These are phyloP conservation scores for Eucalyptus polyanthemos DNA, from an alignment of 345 rosid genomes.

Conservation along the genomic window DNA sequence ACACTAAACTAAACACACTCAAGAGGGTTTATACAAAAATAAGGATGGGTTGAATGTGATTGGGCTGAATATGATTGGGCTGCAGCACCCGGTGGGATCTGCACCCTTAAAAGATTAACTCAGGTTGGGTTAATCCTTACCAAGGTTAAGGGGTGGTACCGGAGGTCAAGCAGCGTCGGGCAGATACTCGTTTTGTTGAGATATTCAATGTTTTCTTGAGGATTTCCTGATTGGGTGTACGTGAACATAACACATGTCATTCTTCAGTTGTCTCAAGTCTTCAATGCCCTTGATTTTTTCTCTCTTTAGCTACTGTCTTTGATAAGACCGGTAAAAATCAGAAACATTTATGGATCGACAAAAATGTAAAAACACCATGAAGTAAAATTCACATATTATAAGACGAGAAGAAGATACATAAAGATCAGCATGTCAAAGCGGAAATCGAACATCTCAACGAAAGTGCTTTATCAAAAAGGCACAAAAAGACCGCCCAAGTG, in stretches of 20 bases:
- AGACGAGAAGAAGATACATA: background rate
- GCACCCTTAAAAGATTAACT: background rate
- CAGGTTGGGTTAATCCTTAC: background rate
- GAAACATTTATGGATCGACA: background rate
- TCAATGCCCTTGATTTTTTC: background rate
- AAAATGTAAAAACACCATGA: background rate
- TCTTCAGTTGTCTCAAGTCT: background rate
- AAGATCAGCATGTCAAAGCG: background rate
- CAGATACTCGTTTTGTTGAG: background rate
- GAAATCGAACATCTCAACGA: background rate
- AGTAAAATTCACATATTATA: background rate
- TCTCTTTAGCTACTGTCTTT: background rate
- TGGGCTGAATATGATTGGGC: background rate
- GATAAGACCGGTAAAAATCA: background rate
- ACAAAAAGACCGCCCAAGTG: background rate
- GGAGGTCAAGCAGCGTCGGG: background rate
- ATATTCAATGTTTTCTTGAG: background rate
- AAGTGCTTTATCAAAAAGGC: background rate
- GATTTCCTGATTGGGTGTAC: background rate
- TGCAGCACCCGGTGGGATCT: background rate
- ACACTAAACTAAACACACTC: accelerated
- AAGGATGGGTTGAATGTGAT: too few relatives aligned
- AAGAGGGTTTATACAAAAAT: background rate
- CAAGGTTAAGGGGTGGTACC: background rate
- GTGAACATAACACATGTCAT: background rate